Percentiles rank a stretch among this genome's conserved stretches.
Evolutionary conservation across 768 basidiomycete genomes (phyloP).

Genomic region (Pleurotus djamor): DNA sequence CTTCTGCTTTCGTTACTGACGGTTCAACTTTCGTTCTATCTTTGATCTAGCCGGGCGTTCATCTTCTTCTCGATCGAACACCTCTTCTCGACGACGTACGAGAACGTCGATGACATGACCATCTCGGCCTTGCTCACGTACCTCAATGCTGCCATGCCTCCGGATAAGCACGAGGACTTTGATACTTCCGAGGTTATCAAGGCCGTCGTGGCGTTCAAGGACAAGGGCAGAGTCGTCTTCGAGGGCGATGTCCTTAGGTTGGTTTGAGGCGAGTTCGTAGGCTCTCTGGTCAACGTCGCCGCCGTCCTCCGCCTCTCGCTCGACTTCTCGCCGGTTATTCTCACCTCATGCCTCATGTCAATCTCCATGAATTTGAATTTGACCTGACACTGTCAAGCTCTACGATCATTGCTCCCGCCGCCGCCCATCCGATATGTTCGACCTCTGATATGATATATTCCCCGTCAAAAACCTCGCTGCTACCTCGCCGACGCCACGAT

Average conservation of each 20-base stretch:
- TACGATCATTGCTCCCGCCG: no score
- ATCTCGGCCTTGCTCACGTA: slow-evolving; percentile 69
- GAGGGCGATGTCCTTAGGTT: slow-evolving; percentile 47
- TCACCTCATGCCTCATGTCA: no score
- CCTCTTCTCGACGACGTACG: slow-evolving; percentile 70
- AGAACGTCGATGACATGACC: slow-evolving; percentile 61
- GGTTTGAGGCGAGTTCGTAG: slow-evolving; percentile 9
- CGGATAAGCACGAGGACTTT: slow-evolving; percentile 80
- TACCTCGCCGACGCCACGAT: no score
- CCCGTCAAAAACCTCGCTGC: no score
- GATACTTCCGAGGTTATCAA: slow-evolving; percentile 71
- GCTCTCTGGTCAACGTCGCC: no score
- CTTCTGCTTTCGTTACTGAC: slow-evolving; percentile 2
- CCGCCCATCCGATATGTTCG: no score
- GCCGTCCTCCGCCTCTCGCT: no score
- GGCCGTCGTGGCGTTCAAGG: slow-evolving; percentile 42
- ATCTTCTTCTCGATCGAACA: slow-evolving; percentile 58
- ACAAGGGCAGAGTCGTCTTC: slow-evolving; percentile 44
- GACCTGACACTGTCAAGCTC: no score
- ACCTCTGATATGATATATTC: no score
- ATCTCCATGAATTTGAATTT: no score
- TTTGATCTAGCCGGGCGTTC: slow-evolving; percentile 49
- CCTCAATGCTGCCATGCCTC: slow-evolving; percentile 74
- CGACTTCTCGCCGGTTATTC: no score
- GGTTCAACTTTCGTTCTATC: not conserved